Percentiles rank a stretch among this genome's conserved stretches.
Conservation (phyloP, 2,329 filamentous ascomycete species). For the Aspergillus intermedius region DNA sequence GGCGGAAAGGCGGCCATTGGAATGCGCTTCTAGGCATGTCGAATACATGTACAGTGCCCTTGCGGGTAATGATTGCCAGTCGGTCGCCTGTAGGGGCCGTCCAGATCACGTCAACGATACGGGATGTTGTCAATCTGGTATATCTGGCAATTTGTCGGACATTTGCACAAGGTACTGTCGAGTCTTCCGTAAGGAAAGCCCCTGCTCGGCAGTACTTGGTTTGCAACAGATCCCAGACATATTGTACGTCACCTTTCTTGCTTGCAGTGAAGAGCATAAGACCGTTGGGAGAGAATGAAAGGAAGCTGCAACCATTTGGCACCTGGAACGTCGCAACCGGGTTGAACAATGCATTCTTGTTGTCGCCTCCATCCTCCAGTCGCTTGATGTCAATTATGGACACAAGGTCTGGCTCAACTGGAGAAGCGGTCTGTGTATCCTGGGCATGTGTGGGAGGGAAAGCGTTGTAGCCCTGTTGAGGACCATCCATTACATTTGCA, state of each 20-base stretch:
- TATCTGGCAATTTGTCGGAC: constrained; percentile 85
- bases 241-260: constrained; percentile 45
- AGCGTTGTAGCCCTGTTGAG: constrained; percentile 26
- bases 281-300: constrained; percentile 44
- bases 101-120: constrained; percentile 87
- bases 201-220: constrained; percentile 37
- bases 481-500: constrained; percentile 21
- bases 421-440: constrained; percentile 28
- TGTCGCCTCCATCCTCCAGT: constrained; percentile 35
- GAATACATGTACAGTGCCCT: constrained; percentile 90
- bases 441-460: constrained; percentile 44
- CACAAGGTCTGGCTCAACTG: constrained; percentile 39
- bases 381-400: constrained; percentile 42
- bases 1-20: constrained; percentile 69
- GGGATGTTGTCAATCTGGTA: constrained; percentile 82
- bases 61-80: constrained; percentile 82
- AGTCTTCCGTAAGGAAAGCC: constrained; percentile 32
- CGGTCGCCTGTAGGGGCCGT: constrained; percentile 72
- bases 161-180: constrained; percentile 23
- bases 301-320: constrained; percentile 44
- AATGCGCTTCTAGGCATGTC: constrained; percentile 78
- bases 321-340: constrained; percentile 42
- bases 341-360: constrained; percentile 26
- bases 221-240: constrained; percentile 47
- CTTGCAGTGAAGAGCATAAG: constrained; percentile 43